These are phyloP conservation scores for Quercus ilex DNA, from an alignment of 306 rosid species.

Conservation along the genomic window DNA sequence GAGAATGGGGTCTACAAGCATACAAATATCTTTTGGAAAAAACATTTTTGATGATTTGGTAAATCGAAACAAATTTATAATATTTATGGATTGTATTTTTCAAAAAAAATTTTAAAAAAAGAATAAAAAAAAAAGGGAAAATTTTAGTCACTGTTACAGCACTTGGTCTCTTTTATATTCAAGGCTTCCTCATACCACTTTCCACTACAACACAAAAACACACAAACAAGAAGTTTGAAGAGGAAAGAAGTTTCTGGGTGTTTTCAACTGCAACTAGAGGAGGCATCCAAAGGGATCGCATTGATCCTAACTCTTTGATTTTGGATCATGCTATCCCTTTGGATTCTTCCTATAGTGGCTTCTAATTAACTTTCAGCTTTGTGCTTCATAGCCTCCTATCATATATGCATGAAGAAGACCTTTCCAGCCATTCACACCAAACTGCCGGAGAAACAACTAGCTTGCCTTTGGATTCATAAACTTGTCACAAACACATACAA, in stretches of 20 bases:
- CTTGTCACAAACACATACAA: background rate
- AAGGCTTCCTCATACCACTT: conserved; percentile 27
- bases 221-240: background rate
- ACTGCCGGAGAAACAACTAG: background rate
- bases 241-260: background rate
- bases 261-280: conserved; percentile 32
- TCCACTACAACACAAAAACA: conserved; percentile 1
- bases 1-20: conserved; percentile 26
- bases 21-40: conserved; percentile 16
- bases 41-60: conserved; percentile 14
- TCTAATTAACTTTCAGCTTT: background rate
- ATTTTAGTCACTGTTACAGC: conserved; percentile 1
- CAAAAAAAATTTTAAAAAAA: background rate
- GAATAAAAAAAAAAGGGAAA: background rate
- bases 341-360: conserved; percentile 49
- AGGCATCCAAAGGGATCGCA: conserved; percentile 35
- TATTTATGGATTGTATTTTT: background rate
- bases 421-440: background rate
- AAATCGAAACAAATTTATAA: background rate
- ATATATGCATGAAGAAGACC: background rate
- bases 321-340: conserved; percentile 59
- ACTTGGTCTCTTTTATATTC: conserved; percentile 24
- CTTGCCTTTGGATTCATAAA: background rate
- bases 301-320: conserved; percentile 13
- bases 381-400: background rate